Conservation (phyloP, 768 basidiomycete genomes). For the Macrolepiota dolichaula region DNA sequence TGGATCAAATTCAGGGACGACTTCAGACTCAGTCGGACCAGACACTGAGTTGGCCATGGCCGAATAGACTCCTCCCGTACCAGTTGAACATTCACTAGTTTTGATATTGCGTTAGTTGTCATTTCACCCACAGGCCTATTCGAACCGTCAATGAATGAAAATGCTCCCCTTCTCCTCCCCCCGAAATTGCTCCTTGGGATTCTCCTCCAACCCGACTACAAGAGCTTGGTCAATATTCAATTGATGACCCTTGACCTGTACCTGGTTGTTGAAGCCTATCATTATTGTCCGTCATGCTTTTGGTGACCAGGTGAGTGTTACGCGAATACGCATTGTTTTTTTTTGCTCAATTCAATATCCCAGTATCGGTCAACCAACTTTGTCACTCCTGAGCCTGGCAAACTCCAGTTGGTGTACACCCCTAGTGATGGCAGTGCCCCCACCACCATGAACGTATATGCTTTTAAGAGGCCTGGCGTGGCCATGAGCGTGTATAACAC, state of each 20-base stretch:
- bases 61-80: no score
- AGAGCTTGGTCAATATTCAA: no score
- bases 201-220: no score
- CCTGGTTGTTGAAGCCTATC: slow-evolving; percentile 98
- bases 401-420: slow-evolving; percentile 88
- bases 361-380: slow-evolving; percentile 95
- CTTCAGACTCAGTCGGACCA: no score
- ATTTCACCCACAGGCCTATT: no score
- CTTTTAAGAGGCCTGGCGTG: slow-evolving; percentile 91
- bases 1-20: no score
- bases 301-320: slow-evolving; percentile 77
- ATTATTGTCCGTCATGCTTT: slow-evolving; percentile 96
- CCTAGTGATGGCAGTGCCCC: slow-evolving; percentile 71
- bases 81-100: no score
- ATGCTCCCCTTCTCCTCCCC: no score
- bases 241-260: slow-evolving; percentile 90
- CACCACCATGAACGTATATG: slow-evolving; percentile 78
- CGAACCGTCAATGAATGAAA: no score
- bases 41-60: no score
- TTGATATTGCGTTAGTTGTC: no score
- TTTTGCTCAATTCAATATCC: not conserved
- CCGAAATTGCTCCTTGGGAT: no score
- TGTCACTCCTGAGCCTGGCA: slow-evolving; percentile 87
- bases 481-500: slow-evolving; percentile 99
- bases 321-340: not conserved